A percentile compares a stretch with the other conserved stretches of the same genome.
Conservation (phyloP, 345 rosid species). For the Excoecaria agallocha region DNA sequence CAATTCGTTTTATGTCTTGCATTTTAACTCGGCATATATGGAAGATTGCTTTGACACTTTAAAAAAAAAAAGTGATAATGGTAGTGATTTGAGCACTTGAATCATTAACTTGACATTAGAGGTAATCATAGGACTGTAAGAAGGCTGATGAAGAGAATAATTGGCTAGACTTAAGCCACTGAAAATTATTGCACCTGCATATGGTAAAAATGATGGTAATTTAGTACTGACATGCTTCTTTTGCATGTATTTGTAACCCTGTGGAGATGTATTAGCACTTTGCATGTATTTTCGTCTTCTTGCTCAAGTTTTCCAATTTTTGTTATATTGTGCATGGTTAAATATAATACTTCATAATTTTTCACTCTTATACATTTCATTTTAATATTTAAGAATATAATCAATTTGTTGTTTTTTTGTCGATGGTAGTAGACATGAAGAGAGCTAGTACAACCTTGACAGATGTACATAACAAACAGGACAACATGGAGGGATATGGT, state of each 20-base stretch:
- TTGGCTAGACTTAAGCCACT: no score
- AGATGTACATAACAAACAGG: constrained; percentile 21
- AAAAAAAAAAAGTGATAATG: background rate
- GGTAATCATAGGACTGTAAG: no score
- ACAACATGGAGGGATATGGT: constrained; percentile 20
- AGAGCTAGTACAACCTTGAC: constrained; percentile 26
- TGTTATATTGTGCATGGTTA: background rate
- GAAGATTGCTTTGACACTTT: background rate
- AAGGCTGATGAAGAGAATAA: no score
- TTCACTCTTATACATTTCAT: background rate
- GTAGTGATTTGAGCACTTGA: no score
- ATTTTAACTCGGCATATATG: background rate
- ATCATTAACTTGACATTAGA: no score
- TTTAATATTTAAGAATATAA: constrained; percentile 10
- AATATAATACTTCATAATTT: constrained; percentile 1
- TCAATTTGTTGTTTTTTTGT: constrained; percentile 5
- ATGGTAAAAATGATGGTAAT: background rate
- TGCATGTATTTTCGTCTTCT: background rate
- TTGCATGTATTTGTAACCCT: background rate
- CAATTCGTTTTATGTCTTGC: background rate
- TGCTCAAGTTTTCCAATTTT: background rate
- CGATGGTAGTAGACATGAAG: constrained; percentile 27
- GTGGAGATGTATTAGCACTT: background rate
- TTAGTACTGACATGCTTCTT: background rate
- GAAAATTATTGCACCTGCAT: no score